phyloP scores from a whole-genome alignment of 108 stramenopile genomes.

The Cyclotella choctawhatcheeana region DNA sequence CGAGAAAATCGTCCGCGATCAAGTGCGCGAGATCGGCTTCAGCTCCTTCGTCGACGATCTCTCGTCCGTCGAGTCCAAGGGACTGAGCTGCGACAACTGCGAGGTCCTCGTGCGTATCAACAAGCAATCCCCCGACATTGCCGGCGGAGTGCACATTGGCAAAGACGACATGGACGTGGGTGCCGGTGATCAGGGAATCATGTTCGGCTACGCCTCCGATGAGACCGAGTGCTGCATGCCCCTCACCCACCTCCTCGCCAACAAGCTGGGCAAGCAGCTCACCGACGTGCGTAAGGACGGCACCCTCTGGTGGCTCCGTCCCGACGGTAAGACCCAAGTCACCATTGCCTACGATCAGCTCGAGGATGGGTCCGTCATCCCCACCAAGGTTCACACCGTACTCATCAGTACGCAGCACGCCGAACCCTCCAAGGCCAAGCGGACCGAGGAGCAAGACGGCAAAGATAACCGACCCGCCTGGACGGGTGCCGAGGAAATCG shows the following conservation, averaged over 20 bases:
- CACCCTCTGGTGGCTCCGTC: conserved; percentile 94
- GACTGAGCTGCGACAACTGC: conserved; percentile 93
- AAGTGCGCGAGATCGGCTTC: conserved; percentile 97
- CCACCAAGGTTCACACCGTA: conserved; percentile 96
- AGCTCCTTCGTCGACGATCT: conserved; percentile 85
- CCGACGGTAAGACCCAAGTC: conserved; percentile 98
- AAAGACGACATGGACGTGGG: conserved; percentile 95
- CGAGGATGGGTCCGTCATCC: conserved; percentile 89
- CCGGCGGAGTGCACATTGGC: conserved; percentile 94
- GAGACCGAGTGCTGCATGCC: conserved; percentile 97
- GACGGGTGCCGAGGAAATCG: conserved; percentile 77
- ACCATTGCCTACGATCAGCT: conserved; percentile 94
- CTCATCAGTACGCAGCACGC: conserved; percentile 98
- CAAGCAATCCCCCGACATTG: conserved; percentile 98
- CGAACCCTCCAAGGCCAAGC: conserved; percentile 89
- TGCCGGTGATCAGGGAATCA: conserved; percentile 98
- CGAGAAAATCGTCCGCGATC: conserved; percentile 95
- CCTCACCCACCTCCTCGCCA: conserved; percentile 95
- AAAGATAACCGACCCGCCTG: conserved; percentile 94
- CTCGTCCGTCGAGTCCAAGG: conserved; percentile 88
- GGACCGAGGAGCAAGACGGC: conserved; percentile 92
- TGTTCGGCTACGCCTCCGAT: conserved; percentile 98
- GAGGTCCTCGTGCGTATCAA: conserved; percentile 97
- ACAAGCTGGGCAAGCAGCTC: conserved; percentile 90
- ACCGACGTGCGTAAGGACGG: conserved; percentile 98